Evolutionary conservation across 179 eudicot species (phyloP), one percentile per base, ranked within the genome.

Genomic region (Silene noctiflora): DNA sequence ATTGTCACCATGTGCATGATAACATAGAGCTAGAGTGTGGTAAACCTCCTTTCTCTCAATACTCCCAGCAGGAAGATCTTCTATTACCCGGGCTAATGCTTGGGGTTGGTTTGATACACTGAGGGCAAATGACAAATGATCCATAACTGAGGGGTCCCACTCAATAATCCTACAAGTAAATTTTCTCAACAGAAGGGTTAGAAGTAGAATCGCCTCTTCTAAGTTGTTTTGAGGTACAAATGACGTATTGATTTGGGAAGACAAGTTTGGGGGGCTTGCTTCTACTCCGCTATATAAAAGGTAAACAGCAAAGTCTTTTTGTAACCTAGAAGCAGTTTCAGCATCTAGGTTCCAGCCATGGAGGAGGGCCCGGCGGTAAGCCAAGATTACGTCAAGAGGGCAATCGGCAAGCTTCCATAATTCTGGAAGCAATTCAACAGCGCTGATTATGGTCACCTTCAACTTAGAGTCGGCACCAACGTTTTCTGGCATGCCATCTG

Each of bases 71-170:
- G 87, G 86, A 71, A 95, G 81, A 81, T 85, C 95, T 86, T 95
- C 99, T 63, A 95, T 77, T 42, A 86, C 88, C 81, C 83, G 80
- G 66, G 96, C 93, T 71, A 93, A 84, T 27, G 90, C 84, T 76
- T 63, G 74, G 14, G 89, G 84, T 44, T 88, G 88, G 70, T 85
- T 88, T 17, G 89, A 91, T 46, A 93, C 80, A 55, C 91, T 87
- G 56, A 93, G 81, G 70, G 96, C 97, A 83, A 87, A 95, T 3
- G 92, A 81, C 75, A 95, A 88, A 80, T 92, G 99, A 80, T 95
- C 95, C 77, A 93, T 33, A 74, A 95, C 75, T 24, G 93, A 91
- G 6, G 99, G 93, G 66, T 95, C 99, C 97, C 99, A 91, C 82
- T 86, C 90, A 69, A 93, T 89, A 63, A 72, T 80, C 69, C 82